phyloP scores from a whole-genome alignment of 805 yeast genomes.

The Nakazawaea laoshanensis region DNA sequence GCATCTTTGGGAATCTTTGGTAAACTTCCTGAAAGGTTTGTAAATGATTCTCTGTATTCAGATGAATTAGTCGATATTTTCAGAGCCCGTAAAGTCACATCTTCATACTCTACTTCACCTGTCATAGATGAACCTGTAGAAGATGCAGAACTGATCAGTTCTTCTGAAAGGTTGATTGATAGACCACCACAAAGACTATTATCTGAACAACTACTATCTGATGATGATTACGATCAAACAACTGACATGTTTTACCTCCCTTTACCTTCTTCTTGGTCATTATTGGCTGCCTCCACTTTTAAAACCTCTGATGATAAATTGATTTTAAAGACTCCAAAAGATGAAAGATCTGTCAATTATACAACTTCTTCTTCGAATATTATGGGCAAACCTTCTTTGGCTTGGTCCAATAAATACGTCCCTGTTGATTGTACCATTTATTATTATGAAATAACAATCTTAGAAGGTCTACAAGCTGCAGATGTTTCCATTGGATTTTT shows the following conservation, averaged over 20 bases:
- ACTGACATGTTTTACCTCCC: slow-evolving; percentile 8
- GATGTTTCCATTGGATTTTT: slow-evolving; percentile 39
- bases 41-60: slow-evolving; percentile 9
- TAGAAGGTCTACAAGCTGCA: slow-evolving; percentile 25
- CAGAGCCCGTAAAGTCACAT: slow-evolving; percentile 5
- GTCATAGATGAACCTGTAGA: slow-evolving; percentile 1
- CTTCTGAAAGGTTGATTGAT: slow-evolving; percentile 6
- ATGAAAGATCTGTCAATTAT: slow-evolving; percentile 1
- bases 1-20: slow-evolving; percentile 12
- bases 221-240: slow-evolving; percentile 3
- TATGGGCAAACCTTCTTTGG: slow-evolving; percentile 14
- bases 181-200: slow-evolving; percentile 1
- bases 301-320: slow-evolving; percentile 16
- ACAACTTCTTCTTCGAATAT: slow-evolving; percentile 9
- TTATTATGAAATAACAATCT: slow-evolving; percentile 40
- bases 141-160: neutral
- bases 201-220: slow-evolving; percentile 8
- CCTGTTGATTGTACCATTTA: slow-evolving; percentile 35
- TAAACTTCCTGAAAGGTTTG: slow-evolving; percentile 6
- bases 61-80: slow-evolving; percentile 10
- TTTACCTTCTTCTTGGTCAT: slow-evolving; percentile 21
- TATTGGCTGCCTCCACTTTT: slow-evolving; percentile 12
- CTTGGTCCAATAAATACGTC: slow-evolving; percentile 26
- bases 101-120: neutral
- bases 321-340: slow-evolving; percentile 17